phyloP scores from a whole-genome alignment of 2,329 filamentous ascomycete genomes.

The Alternaria ventricosa region DNA sequence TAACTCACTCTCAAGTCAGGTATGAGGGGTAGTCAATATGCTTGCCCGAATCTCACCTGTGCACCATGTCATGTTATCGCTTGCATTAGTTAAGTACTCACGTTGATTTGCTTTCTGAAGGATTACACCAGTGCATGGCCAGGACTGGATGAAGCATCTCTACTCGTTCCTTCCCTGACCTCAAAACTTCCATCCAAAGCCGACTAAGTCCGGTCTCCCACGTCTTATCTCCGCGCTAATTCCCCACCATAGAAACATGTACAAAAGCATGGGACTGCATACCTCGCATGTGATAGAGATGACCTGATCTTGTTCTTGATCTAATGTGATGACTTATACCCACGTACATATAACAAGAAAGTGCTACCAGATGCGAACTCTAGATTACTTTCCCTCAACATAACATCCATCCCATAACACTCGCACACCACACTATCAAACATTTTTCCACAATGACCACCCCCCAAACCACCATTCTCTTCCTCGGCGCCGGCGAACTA shows the following conservation, averaged over 20 bases:
- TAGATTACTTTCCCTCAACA: not conserved
- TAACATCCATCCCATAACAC: not conserved
- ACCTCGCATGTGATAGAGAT: not conserved
- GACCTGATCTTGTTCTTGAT: no score
- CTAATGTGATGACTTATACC: accelerated
- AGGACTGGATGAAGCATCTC: not conserved
- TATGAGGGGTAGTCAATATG: not conserved
- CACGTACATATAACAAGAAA: not conserved
- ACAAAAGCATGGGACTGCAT: not conserved
- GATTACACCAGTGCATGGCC: accelerated
- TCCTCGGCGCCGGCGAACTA: constrained; percentile 72
- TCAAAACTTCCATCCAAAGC: not conserved
- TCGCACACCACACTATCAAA: no score
- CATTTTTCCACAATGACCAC: not conserved
- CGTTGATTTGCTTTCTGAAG: not conserved
- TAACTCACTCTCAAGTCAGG: not conserved
- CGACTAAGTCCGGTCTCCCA: constrained; percentile 2
- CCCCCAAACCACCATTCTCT: constrained; percentile 53
- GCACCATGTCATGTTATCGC: not conserved
- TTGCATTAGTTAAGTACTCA: accelerated
- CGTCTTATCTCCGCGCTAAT: constrained; percentile 3
- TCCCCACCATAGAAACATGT: not conserved
- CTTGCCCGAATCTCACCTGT: not conserved
- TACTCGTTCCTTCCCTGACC: not conserved
- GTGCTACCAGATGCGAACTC: not conserved